These are phyloP conservation scores for Botrytis medusae DNA, from an alignment of 2,329 filamentous ascomycete genomes.

Conservation along the genomic window DNA sequence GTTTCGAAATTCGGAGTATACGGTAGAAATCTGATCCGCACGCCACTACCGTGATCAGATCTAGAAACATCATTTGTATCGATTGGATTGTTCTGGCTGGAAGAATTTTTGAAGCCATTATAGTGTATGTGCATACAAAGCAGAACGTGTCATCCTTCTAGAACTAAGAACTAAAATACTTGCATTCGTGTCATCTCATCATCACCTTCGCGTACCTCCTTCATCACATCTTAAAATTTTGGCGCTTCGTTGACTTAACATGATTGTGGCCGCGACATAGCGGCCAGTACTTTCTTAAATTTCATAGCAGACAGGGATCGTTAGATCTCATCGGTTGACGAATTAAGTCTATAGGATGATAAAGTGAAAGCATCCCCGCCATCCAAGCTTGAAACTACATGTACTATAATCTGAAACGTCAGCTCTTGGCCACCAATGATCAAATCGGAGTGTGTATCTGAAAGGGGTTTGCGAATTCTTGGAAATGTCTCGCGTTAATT, in stretches of 20 bases:
- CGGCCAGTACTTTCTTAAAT: background rate
- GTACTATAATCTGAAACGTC: conserved; percentile 12
- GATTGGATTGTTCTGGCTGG: background rate
- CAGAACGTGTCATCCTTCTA: background rate
- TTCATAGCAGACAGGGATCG: background rate
- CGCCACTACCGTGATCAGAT: background rate
- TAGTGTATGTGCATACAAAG: background rate
- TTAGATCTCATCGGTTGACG: conserved; percentile 4
- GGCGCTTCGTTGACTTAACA: background rate
- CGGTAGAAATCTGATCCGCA: background rate
- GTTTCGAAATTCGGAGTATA: background rate
- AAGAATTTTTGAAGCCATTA: background rate
- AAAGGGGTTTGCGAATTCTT: conserved; percentile 1
- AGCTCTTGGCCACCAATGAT: conserved; percentile 12
- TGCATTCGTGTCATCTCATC: background rate
- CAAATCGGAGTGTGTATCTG: background rate
- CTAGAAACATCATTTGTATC: background rate
- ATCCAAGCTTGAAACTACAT: conserved; percentile 6
- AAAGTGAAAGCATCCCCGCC: background rate
- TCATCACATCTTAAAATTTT: background rate
- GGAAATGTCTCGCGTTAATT: background rate
- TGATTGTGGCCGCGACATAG: background rate
- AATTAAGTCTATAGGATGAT: background rate
- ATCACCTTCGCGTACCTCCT: background rate
- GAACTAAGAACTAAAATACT: background rate